phyloP scores from a whole-genome alignment of 306 rosid genomes.

The barrel medic (Medicago truncatula) region MtrunA17r5.0-ANR NC_053044.1:27223501-27224000 shows the following conservation, averaged over 20 bases:
- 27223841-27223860: neutral
- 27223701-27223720: neutral
- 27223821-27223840: constrained; percentile 5
- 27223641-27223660: too few relatives aligned
- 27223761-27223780: neutral
- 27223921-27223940: constrained; percentile 46
- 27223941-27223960: constrained; percentile 70
- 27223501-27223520: constrained; percentile 61
- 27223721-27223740: neutral
- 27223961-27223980: constrained; percentile 71
- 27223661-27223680: too few relatives aligned
- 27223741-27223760: neutral
- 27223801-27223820: constrained; percentile 17
- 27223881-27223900: constrained; percentile 73
- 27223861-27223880: constrained; percentile 37
- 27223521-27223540: constrained; percentile 37
- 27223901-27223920: constrained; percentile 78
- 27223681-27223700: neutral
- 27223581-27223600: too few relatives aligned
- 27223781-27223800: constrained; percentile 33
- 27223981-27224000: constrained; percentile 56
- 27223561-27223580: constrained; percentile 10
- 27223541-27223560: neutral
- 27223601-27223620: too few relatives aligned
- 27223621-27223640: too few relatives aligned